Evolutionary conservation across 2,329 filamentous ascomycete genomes (phyloP).

Genomic region (Colletotrichum simmondsii): DNA sequence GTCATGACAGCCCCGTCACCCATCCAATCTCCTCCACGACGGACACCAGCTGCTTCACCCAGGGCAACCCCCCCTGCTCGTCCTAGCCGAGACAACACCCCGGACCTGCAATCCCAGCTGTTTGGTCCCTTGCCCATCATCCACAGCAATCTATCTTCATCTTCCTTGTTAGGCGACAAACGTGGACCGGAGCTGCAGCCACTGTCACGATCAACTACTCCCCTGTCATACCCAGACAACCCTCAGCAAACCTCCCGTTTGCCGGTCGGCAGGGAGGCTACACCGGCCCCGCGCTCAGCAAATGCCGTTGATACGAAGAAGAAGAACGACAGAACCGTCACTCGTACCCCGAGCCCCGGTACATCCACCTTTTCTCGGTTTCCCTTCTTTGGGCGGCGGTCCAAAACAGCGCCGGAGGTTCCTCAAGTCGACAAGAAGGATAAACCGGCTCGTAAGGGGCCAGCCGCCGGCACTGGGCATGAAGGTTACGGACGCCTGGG

Average conservation of each 20-base stretch:
- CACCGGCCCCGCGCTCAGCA: constrained; percentile 42
- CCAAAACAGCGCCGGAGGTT: constrained; percentile 70
- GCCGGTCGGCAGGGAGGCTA: constrained; percentile 48
- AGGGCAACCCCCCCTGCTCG: constrained; percentile 62
- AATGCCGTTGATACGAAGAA: constrained; percentile 36
- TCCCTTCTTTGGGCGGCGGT: constrained; percentile 80
- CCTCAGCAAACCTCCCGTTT: constrained; percentile 39
- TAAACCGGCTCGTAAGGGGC: constrained; percentile 75
- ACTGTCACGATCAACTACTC: constrained; percentile 47
- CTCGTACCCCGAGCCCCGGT: constrained; percentile 65
- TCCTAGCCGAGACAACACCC: constrained; percentile 76
- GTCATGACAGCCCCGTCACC: constrained; percentile 37
- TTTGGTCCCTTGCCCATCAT: constrained; percentile 65
- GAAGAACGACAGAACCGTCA: constrained; percentile 41
- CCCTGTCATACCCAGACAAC: constrained; percentile 45
- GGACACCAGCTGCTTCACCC: constrained; percentile 41
- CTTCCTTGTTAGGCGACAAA: constrained; percentile 57
- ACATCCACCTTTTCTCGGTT: constrained; percentile 74
- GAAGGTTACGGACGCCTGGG: constrained; percentile 83
- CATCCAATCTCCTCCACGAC: constrained; percentile 37
- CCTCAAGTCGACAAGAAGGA: constrained; percentile 65
- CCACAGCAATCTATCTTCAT: constrained; percentile 69
- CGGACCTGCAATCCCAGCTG: constrained; percentile 68
- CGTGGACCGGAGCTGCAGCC: constrained; percentile 53
- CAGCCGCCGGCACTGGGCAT: constrained; percentile 91